phyloP scores from a whole-genome alignment of 805 yeast genomes.

The Candida vaughaniae region DNA sequence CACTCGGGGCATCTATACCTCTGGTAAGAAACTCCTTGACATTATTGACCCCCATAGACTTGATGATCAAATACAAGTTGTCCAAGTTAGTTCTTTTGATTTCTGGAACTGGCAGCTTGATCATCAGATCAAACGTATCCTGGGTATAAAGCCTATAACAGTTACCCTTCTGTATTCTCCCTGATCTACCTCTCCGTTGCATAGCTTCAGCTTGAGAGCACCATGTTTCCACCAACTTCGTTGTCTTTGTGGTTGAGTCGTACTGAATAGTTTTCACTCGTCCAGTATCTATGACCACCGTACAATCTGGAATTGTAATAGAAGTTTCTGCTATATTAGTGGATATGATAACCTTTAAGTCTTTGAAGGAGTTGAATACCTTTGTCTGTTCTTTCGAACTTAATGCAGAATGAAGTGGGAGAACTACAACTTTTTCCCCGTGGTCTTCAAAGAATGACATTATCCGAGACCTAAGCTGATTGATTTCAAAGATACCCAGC shows the following conservation, averaged over 20 bases:
- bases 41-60: constrained; percentile 80
- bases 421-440: constrained; percentile 26
- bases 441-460: constrained; percentile 9
- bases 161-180: constrained; percentile 81
- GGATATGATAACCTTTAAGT: constrained; percentile 78
- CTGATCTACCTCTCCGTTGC: constrained; percentile 98
- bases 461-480: constrained; percentile 33
- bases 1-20: constrained; percentile 82
- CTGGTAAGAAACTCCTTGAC: constrained; percentile 66
- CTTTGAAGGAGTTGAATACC: constrained; percentile 62
- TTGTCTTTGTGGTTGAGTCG: constrained; percentile 65
- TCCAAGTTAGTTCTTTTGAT: constrained; percentile 82
- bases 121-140: constrained; percentile 56
- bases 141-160: constrained; percentile 80
- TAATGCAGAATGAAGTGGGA: constrained; percentile 89
- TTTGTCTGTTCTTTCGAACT: constrained; percentile 77
- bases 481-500: constrained; percentile 91
- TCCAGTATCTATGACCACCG: constrained; percentile 87
- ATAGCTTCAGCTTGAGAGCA: constrained; percentile 85
- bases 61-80: constrained; percentile 77
- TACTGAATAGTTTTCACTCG: constrained; percentile 75
- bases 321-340: constrained; percentile 98
- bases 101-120: constrained; percentile 80
- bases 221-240: constrained; percentile 76
- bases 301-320: constrained; percentile 93